These are phyloP conservation scores for Fusarium albosuccineum DNA, from an alignment of 2,329 filamentous ascomycete species.

Conservation along the genomic window DNA sequence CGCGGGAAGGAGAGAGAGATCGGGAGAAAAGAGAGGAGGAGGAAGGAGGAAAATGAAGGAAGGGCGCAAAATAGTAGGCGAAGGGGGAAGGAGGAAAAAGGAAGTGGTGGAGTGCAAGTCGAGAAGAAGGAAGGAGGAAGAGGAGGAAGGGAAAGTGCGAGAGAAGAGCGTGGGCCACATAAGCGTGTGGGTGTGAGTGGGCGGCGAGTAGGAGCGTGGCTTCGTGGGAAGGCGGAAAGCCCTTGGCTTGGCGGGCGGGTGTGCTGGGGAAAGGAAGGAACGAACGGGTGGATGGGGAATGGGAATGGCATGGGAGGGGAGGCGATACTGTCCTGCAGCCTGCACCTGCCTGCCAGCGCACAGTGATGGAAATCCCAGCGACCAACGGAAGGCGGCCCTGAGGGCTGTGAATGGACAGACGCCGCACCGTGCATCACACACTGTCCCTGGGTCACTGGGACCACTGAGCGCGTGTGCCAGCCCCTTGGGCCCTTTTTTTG, in stretches of 20 bases:
- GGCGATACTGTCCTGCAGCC: slow-evolving; percentile 30
- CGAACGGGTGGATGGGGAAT: slow-evolving; percentile 35
- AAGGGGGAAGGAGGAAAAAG: slow-evolving; percentile 47
- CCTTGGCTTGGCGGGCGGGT: slow-evolving; percentile 42
- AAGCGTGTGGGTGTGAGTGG: slow-evolving; percentile 15
- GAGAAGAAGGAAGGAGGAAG: slow-evolving; percentile 50
- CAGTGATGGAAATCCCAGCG: slow-evolving; percentile 11
- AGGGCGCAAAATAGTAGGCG: slow-evolving; percentile 48
- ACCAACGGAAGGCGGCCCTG: background rate
- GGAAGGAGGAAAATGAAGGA: slow-evolving; percentile 48
- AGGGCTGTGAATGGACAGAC: slow-evolving; percentile 35
- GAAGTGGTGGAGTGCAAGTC: slow-evolving; percentile 50
- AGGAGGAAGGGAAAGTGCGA: slow-evolving; percentile 35
- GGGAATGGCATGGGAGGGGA: slow-evolving; percentile 7
- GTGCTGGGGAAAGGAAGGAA: slow-evolving; percentile 42
- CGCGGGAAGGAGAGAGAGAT: slow-evolving; percentile 46
- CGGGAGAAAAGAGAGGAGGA: slow-evolving; percentile 43
- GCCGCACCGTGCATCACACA: slow-evolving; percentile 36
- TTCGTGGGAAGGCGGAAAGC: slow-evolving; percentile 8
- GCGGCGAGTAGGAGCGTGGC: slow-evolving; percentile 4
- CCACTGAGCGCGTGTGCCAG: slow-evolving; percentile 38
- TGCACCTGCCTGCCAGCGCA: slow-evolving; percentile 13
- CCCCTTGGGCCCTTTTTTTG: slow-evolving; percentile 30
- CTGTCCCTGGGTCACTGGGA: slow-evolving; percentile 16
- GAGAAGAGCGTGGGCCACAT: slow-evolving; percentile 36